phyloP scores from a whole-genome alignment of 2,329 filamentous ascomycete genomes.

The Colletotrichum tropicicola region DNA sequence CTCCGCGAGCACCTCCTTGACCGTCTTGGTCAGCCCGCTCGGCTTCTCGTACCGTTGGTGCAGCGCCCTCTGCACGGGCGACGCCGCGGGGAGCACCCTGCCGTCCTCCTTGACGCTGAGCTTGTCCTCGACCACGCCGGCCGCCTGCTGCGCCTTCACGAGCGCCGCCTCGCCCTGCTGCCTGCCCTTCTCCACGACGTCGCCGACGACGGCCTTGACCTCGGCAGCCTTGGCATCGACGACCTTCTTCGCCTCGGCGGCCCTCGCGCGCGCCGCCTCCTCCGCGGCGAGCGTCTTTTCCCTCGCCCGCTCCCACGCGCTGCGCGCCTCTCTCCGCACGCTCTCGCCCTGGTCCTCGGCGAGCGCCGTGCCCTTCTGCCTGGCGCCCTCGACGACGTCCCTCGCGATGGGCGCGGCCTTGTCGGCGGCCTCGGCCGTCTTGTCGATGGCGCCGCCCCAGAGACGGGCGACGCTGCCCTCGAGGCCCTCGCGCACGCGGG shows the following conservation, averaged over 20 bases:
- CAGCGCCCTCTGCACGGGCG: conserved; percentile 58
- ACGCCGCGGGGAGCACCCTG: conserved; percentile 47
- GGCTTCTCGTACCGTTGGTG: conserved; percentile 60
- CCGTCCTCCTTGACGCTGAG: conserved; percentile 48
- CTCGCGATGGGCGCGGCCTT: conserved; percentile 43
- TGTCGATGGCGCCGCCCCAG: conserved; percentile 50
- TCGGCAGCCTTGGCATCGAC: conserved; percentile 22
- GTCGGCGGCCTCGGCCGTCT: conserved; percentile 37
- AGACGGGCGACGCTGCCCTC: conserved; percentile 59
- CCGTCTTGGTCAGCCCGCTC: conserved; percentile 53
- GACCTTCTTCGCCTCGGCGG: conserved; percentile 19
- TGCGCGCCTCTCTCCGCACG: conserved; percentile 32
- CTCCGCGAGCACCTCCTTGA: conserved; percentile 62
- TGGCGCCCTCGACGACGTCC: conserved; percentile 41
- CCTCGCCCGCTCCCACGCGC: conserved; percentile 32
- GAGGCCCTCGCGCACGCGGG: conserved; percentile 65
- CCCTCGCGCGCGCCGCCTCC: conserved; percentile 22
- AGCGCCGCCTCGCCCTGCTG: conserved; percentile 31
- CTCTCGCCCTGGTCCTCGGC: conserved; percentile 34
- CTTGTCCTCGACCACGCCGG: conserved; percentile 31
- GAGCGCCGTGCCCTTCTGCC: conserved; percentile 45
- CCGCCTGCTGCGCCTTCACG: conserved; percentile 40
- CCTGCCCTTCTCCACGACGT: conserved; percentile 25
- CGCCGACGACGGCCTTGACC: conserved; percentile 24
- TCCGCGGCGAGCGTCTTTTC: conserved; percentile 30